Conservation (phyloP, 2,329 filamentous ascomycete genomes). For the Fusarium decemcellulare region DNA sequence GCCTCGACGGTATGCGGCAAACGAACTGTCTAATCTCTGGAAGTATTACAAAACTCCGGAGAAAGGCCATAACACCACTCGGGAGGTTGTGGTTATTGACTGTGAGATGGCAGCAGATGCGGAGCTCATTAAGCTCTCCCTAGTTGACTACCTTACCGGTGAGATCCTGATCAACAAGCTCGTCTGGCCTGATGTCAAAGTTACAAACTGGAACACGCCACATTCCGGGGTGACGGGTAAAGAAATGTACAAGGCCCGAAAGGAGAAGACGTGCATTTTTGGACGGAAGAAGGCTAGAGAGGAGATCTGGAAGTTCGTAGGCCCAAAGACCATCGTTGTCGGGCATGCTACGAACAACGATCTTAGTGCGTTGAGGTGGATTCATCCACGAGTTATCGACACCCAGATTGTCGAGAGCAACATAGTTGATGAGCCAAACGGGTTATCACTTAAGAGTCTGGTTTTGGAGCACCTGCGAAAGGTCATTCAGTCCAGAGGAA, state of each 20-base stretch:
- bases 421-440: background rate
- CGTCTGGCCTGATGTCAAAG: constrained; percentile 61
- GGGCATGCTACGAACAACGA: constrained; percentile 55
- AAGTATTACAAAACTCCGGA: constrained; percentile 8
- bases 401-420: constrained; percentile 17
- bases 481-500: constrained; percentile 7
- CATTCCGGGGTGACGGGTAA: constrained; percentile 63
- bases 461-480: constrained; percentile 6
- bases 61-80: background rate
- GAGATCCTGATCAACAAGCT: constrained; percentile 64
- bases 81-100: constrained; percentile 61
- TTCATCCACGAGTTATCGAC: constrained; percentile 24
- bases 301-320: constrained; percentile 60
- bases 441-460: constrained; percentile 25
- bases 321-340: constrained; percentile 62
- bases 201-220: constrained; percentile 64
- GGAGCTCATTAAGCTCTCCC: constrained; percentile 66
- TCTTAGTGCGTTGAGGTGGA: constrained; percentile 24
- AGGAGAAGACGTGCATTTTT: constrained; percentile 51
- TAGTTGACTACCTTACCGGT: constrained; percentile 65
- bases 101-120: constrained; percentile 70
- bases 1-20: background rate
- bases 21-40: constrained; percentile 18
- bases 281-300: constrained; percentile 59
- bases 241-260: constrained; percentile 55